Evolutionary conservation across 1,139 yeast species (phyloP), one percentile per base, ranked within the genome.

Genomic region (Diutina rugosa): DNA sequence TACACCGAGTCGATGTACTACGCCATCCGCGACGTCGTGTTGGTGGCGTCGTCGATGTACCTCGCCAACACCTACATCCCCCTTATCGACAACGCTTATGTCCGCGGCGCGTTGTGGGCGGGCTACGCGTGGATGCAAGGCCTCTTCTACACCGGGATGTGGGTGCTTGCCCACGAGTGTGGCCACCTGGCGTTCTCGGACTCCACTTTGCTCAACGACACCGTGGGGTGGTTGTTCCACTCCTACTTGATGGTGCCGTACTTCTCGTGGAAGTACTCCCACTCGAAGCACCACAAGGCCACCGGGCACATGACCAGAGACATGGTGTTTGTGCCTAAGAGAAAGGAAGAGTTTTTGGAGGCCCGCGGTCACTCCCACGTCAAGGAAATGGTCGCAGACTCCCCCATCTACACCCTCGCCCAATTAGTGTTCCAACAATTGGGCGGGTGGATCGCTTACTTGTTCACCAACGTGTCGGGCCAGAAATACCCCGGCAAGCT

Each of bases 121-220:
- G 70, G 67, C 46, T 84, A 78, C 58, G 67, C 73, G 55, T 70
- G 71, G 63, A 64, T 69, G 57, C 70, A 73, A 59, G 81, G 82
- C 45, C 69, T 78, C 57, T 72, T 77, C 59, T 77, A 75, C 10
- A 79, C 82, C 46, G 86, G 87, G 55, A 61, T 81, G 51, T 82
- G 86, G 86, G 80, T 82, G 57, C 65, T 82, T 68, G 85, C 85
- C 52, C 86, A 81, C 64, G 86, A 81, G 66, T 81, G 86, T 75
- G 86, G 86, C 57, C 86, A 81, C 65, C 81, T 78, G 64, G 85
- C 85, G 14, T 81, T 81, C 64, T 72, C 80, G 57, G 83, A 80
- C 64, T 80, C 79, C 64, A 78, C 76, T 45, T 70, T 71, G 71
- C 75, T 81, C 59, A 81, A 81, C 62, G 85, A 81, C 64, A 65